These are phyloP conservation scores for Komagataella ulmi DNA, from an alignment of 805 yeast species.

Conservation along the genomic window DNA sequence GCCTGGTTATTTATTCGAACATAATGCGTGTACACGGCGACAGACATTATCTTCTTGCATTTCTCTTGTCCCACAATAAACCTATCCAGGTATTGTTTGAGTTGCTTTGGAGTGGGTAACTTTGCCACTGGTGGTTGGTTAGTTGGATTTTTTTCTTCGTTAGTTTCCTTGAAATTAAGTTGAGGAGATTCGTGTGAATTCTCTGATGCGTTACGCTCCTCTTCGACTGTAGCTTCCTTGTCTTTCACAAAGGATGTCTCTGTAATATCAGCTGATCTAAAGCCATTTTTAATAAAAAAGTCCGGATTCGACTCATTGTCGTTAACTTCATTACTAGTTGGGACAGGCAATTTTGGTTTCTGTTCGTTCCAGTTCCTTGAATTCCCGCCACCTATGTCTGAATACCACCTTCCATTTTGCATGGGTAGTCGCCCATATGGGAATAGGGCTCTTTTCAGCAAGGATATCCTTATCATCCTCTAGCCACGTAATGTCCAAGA, in stretches of 20 bases:
- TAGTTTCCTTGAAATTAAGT: background rate
- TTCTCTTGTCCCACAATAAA: constrained; percentile 44
- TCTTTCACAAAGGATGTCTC: background rate
- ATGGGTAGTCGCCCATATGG: background rate
- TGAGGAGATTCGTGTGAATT: background rate
- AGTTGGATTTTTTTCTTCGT: background rate
- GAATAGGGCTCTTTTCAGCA: background rate
- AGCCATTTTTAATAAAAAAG: background rate
- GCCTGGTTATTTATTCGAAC: constrained; percentile 26
- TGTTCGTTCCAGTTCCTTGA: background rate
- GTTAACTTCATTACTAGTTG: background rate
- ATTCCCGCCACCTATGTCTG: background rate
- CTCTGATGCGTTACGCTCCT: background rate
- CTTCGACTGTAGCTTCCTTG: background rate
- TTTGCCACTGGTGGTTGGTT: constrained; percentile 2
- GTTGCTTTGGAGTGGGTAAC: constrained; percentile 32
- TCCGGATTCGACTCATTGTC: background rate
- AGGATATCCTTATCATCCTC: background rate
- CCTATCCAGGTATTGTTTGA: constrained; percentile 32
- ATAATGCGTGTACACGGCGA: constrained; percentile 48
- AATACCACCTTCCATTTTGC: background rate
- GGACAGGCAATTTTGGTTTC: background rate
- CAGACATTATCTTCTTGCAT: constrained; percentile 45
- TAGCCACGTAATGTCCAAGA: background rate
- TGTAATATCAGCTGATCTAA: background rate